Evolutionary conservation across 2,329 filamentous ascomycete genomes (phyloP).

Genomic region (Phialophora tarda): DNA sequence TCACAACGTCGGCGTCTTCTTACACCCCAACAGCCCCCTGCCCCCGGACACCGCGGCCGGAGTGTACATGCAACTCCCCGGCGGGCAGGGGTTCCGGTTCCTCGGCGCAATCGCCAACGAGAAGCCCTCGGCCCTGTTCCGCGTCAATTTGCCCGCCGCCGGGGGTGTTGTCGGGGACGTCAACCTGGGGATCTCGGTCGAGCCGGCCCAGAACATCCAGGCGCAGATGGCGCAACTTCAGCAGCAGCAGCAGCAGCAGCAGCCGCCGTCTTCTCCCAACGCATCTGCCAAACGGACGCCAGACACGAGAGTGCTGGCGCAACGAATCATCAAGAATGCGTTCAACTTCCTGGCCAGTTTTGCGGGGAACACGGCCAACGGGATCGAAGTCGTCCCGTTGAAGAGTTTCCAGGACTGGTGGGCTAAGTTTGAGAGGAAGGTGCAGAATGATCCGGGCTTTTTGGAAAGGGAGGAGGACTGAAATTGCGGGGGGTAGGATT

Average conservation of each 20-base stretch:
- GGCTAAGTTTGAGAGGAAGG: constrained; percentile 88
- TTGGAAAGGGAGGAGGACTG: constrained; percentile 70
- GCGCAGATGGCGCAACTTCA: constrained; percentile 67
- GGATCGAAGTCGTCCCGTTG: constrained; percentile 86
- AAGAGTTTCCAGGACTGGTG: constrained; percentile 98
- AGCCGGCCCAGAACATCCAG: constrained; percentile 74
- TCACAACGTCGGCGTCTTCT: constrained; percentile 82
- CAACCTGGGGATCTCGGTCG: constrained; percentile 74
- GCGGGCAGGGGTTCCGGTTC: constrained; percentile 72
- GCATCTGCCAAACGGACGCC: constrained; percentile 42
- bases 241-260: constrained; percentile 10
- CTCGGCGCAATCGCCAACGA: constrained; percentile 87
- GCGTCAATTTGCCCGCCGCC: constrained; percentile 57
- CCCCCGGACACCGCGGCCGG: constrained; percentile 80
- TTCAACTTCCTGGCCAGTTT: constrained; percentile 96
- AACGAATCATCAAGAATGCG: constrained; percentile 93
- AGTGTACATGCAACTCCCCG: constrained; percentile 81
- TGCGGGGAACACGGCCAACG: constrained; percentile 65
- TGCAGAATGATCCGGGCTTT: constrained; percentile 86
- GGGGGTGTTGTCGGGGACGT: constrained; percentile 39
- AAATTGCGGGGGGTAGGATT: neutral
- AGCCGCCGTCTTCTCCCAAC: constrained; percentile 44
- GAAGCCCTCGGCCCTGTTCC: constrained; percentile 92
- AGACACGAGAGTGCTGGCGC: constrained; percentile 79
- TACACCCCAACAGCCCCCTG: constrained; percentile 77